Base-by-base conservation (phyloP, 192 early-diverging fungal species). In the Helicostylum pulchrum region DNA sequence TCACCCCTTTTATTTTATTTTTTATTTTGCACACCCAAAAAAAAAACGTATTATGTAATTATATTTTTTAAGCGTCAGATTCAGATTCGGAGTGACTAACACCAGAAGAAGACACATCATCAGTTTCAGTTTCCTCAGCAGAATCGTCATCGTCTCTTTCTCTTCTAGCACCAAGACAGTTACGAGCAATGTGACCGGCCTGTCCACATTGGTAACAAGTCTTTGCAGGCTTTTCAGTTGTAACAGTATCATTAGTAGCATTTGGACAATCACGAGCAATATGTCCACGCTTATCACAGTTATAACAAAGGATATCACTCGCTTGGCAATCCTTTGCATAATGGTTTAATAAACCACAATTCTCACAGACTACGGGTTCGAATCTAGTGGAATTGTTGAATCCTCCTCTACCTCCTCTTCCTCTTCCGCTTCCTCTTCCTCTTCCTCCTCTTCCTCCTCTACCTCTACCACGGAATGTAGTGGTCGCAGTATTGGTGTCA, bases 291-390 rank as follows among this genome's bases (percentile, higher is more conserved):
- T 66, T 60, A 26, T 67, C 75, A 11, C 82, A 84, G 47, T 81
- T 80, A 45, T 82, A 84, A 60, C 82, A 84, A 50, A 80, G 76
- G 21, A 80, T 78, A n/a, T 78, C 72, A 39, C 20, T 71, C 17
- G 82, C 82, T 63, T 78, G 73, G 60, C 82, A 84, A 47, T 84
- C 80, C 30, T 73, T 67, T 46, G 82, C 80, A 64, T 68, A 79
- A 48, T 84, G 82, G 48, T 84, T 84, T 44, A 49, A 15, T 42
- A 26, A 76, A 48, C 82, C 78, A 43, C 82, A 84, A 42, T 84
- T 79, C 70, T 78, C 79, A 43, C 82, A 84, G 23, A 78, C 62
- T 6, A 81, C 49, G 4, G 71, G 73, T 15, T 48, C 17, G 48
- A 2, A 49, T 20, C 20, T 20, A 26, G 26, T 26, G 0, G 15